Conservation (phyloP, 768 basidiomycete genomes). For the Suillus plorans region DNA sequence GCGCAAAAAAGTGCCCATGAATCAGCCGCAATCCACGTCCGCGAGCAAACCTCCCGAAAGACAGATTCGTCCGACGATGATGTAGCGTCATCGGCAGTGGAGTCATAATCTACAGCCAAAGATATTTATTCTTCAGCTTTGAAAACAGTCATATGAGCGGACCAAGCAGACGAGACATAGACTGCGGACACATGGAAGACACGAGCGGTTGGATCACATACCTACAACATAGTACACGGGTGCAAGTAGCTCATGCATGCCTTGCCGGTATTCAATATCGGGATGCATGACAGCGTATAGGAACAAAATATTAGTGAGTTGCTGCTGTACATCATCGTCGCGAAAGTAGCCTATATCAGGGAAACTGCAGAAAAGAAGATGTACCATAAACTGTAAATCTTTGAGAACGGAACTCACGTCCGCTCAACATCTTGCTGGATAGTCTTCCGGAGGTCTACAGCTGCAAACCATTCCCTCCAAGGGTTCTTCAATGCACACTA, state of each 20-base stretch:
- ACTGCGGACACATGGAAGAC: slow-evolving; percentile 6
- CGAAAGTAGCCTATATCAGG: slow-evolving; percentile 96
- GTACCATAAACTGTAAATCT: neutral
- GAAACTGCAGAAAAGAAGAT: slow-evolving; percentile 55
- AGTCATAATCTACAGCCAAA: slow-evolving; percentile 69
- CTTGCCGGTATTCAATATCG: slow-evolving; percentile 91
- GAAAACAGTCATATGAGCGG: slow-evolving; percentile 16
- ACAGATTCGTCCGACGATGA: slow-evolving; percentile 32
- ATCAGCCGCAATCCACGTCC: slow-evolving; percentile 78
- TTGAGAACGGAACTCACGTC: slow-evolving; percentile 59
- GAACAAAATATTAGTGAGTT: slow-evolving; percentile 86
- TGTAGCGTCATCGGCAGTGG: slow-evolving; percentile 44
- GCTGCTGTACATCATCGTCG: slow-evolving; percentile 65
- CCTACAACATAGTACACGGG: slow-evolving; percentile 71
- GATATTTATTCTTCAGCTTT: slow-evolving; percentile 27
- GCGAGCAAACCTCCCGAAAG: slow-evolving; percentile 62
- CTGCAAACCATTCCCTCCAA: slow-evolving; percentile 92
- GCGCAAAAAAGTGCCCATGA: slow-evolving; percentile 79
- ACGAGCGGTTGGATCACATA: slow-evolving; percentile 16
- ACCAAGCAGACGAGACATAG: slow-evolving; percentile 11
- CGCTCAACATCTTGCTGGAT: slow-evolving; percentile 95
- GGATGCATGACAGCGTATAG: slow-evolving; percentile 78
- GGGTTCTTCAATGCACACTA: slow-evolving; percentile 60
- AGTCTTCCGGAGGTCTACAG: slow-evolving; percentile 84
- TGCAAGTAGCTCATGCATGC: slow-evolving; percentile 97